A percentile compares a stretch with the other conserved stretches of the same genome.
phyloP scores from a whole-genome alignment of 257 asterid genomes.

The Dorcoceras hygrometricum region DNA sequence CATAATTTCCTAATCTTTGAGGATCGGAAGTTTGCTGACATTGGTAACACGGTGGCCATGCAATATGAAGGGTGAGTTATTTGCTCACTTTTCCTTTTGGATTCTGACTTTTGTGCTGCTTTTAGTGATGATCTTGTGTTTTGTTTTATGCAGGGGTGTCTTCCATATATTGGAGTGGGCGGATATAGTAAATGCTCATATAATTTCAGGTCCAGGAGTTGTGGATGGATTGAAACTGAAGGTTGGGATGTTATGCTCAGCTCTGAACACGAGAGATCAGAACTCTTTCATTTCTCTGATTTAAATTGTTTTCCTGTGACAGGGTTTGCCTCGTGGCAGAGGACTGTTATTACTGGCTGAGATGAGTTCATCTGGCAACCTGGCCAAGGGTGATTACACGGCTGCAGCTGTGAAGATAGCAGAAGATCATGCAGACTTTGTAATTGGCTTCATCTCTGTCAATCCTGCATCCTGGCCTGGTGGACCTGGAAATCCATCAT shows the following conservation, averaged over 20 bases:
- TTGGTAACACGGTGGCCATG: conserved; percentile 98
- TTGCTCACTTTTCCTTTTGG: conserved; percentile 20
- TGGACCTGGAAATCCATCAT: conserved; percentile 74
- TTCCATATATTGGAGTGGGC: conserved; percentile 92
- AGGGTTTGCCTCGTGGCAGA: conserved; percentile 86
- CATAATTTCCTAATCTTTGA: conserved; percentile 87
- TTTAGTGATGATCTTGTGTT: conserved; percentile 26
- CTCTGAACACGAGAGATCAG: background rate
- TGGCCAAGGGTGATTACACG: conserved; percentile 89
- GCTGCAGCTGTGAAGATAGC: conserved; percentile 92
- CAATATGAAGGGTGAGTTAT: conserved; percentile 83
- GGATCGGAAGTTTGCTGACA: conserved; percentile 97
- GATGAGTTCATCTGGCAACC: conserved; percentile 96
- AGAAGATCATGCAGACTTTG: conserved; percentile 87
- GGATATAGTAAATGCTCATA: conserved; percentile 92
- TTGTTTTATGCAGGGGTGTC: conserved; percentile 63
- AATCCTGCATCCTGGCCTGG: conserved; percentile 90
- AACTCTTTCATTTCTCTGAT: conserved; percentile 14
- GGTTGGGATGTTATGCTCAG: conserved; percentile 37
- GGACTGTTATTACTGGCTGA: conserved; percentile 92
- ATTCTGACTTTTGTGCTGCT: conserved; percentile 8
- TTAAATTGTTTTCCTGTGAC: conserved; percentile 23
- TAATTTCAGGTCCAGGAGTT: conserved; percentile 95
- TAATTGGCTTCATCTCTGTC: conserved; percentile 94
- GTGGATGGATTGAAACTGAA: conserved; percentile 91